Base-by-base conservation (phyloP, 345 rosid species). In the Gossypium stocksii region DNA sequence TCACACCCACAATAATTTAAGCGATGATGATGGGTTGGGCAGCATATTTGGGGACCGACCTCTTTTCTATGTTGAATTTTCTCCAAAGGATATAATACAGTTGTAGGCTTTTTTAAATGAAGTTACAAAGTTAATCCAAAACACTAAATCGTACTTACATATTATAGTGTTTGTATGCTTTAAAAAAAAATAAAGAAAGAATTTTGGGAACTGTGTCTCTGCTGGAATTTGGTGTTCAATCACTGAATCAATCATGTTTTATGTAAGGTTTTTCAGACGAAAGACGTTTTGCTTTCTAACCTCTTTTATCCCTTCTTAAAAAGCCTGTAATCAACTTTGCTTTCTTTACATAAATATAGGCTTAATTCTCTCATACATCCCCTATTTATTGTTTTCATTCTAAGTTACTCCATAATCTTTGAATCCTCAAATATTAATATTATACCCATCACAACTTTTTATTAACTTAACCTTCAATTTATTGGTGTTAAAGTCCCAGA, bases 291-390 rank as follows among this genome's bases (percentile, higher is more conserved):
- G 75, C 85, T 76, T 79, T 84, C 80, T 67, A 75, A 74, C 76
- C 65, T 49, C 76, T 71, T 70, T 80, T 77, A n/a, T 70, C 84
- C 77, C 79, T 69, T 61, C 67, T 80, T 66, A 67, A 82, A 81
- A 81, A 75, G 80, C 34, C 72, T 76, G 82, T 56, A 76, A 83
- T 80, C 80, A 79, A 77, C 77, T 34, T 78, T 70, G 46, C 70
- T 65, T 48, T 53, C 56, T 52, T 52, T 52, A 34, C 41, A 34
- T 34, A 34, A 34, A 34, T 34, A 34, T 34, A 34, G 41, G 41
- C 7, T 34, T 34, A 4, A 34, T 34, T 34, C 41, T 34, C 7
- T 5, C 41, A 5, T 34, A 34, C 41, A 34, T 34, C 41, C 41
- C 7, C 41, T 0, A 34, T 34, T 34, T 5, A 5, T 34, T 34